Conservation (phyloP, 768 basidiomycete genomes). For the Imleria badia region DNA sequence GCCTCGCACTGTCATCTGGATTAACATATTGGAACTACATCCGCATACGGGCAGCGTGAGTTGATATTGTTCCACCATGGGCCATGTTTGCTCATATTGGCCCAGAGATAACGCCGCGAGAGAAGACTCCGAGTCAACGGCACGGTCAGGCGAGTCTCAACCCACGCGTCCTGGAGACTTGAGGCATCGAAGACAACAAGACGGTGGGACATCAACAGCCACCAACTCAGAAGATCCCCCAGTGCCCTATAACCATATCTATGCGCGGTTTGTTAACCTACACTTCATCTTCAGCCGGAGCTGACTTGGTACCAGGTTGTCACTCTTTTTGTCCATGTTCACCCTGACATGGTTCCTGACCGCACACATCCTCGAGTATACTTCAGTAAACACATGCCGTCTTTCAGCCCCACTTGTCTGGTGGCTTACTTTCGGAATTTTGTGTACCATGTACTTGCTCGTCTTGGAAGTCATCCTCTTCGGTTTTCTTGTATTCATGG, state of each 20-base stretch:
- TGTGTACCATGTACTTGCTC: slow-evolving; percentile 79
- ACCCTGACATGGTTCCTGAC: slow-evolving; percentile 83
- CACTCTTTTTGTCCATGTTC: slow-evolving; percentile 63
- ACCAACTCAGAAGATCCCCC: slow-evolving; percentile 27
- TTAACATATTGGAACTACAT: slow-evolving; percentile 59
- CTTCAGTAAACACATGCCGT: slow-evolving; percentile 72
- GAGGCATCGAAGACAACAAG: slow-evolving; percentile 18
- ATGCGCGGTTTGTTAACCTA: slow-evolving; percentile 24
- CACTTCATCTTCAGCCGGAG: neutral
- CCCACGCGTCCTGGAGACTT: slow-evolving; percentile 11
- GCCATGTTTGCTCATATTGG: slow-evolving; percentile 10
- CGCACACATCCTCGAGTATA: slow-evolving; percentile 78
- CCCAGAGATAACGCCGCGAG: slow-evolving; percentile 23
- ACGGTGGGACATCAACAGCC: slow-evolving; percentile 20
- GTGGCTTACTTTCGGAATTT: slow-evolving; percentile 82
- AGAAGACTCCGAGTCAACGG: slow-evolving; percentile 30
- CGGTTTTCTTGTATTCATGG: slow-evolving; percentile 72
- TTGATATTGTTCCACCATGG: neutral
- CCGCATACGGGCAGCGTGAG: slow-evolving; percentile 35
- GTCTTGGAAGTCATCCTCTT: slow-evolving; percentile 70
- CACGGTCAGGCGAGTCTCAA: slow-evolving; percentile 24
- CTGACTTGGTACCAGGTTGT: slow-evolving; percentile 40
- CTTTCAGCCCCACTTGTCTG: slow-evolving; percentile 75
- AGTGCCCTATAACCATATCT: slow-evolving; percentile 27
- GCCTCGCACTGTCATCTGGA: slow-evolving; percentile 47